phyloP scores from a whole-genome alignment of 2,329 filamentous ascomycete species.

The Chaetomium strumarium region DNA sequence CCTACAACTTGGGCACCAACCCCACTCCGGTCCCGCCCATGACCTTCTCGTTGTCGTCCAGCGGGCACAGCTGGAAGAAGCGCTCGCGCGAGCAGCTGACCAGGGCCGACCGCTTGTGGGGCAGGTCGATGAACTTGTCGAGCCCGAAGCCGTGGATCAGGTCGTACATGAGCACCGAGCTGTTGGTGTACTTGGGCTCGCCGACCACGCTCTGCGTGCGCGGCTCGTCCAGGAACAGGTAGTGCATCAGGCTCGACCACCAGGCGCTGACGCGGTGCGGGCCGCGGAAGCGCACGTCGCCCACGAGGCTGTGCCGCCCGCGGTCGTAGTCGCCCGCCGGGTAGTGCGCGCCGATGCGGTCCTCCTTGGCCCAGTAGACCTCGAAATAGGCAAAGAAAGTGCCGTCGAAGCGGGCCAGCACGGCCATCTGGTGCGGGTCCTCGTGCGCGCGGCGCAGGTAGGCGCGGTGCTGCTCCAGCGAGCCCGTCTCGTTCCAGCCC shows the following conservation, averaged over 20 bases:
- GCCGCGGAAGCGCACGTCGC: conserved; percentile 54
- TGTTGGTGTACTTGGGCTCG: conserved; percentile 67
- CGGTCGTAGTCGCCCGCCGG: conserved; percentile 51
- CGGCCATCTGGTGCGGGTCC: conserved; percentile 64
- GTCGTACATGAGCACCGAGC: conserved; percentile 67
- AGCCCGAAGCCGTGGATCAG: conserved; percentile 67
- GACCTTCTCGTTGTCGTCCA: conserved; percentile 51
- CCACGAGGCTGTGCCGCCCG: conserved; percentile 53
- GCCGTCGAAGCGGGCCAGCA: conserved; percentile 67
- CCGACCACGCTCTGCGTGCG: conserved; percentile 54
- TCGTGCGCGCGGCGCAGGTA: conserved; percentile 64
- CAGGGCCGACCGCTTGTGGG: conserved; percentile 65
- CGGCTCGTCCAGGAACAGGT: conserved; percentile 55
- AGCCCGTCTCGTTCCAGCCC: conserved; percentile 75
- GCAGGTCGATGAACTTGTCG: conserved; percentile 66
- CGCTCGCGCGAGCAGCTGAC: conserved; percentile 59
- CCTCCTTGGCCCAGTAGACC: conserved; percentile 68
- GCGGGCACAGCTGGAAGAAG: conserved; percentile 63
- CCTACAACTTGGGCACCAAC: conserved; percentile 48
- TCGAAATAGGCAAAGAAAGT: conserved; percentile 72
- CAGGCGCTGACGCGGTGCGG: conserved; percentile 56
- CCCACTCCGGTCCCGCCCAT: conserved; percentile 49
- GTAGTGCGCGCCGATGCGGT: conserved; percentile 52
- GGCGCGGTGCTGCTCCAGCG: conserved; percentile 65
- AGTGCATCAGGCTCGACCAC: conserved; percentile 59